phyloP scores from a whole-genome alignment of 768 basidiomycete species.

The Amanita jacksonii region DNA sequence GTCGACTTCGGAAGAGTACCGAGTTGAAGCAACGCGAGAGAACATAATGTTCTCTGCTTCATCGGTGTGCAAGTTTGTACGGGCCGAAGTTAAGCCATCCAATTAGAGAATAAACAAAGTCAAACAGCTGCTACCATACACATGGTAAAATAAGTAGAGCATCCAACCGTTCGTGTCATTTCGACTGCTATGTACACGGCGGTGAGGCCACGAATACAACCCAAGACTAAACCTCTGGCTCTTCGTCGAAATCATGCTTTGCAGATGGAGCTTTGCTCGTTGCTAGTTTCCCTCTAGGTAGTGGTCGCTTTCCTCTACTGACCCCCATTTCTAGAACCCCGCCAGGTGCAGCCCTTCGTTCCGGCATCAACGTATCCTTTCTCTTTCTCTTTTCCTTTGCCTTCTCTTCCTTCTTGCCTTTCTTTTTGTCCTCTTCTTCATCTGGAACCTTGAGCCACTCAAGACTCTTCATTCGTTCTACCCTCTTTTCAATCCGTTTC shows the following conservation, averaged over 20 bases:
- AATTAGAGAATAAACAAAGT: no score
- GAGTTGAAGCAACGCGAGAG: background rate
- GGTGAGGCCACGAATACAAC: no score
- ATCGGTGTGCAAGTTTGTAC: no score
- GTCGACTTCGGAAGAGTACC: background rate
- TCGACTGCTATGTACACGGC: no score
- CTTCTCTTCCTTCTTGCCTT: slow-evolving; percentile 7
- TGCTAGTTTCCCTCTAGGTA: background rate
- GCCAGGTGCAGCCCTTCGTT: background rate
- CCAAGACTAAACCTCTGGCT: no score
- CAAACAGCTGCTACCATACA: no score
- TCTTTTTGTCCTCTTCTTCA: slow-evolving; percentile 18
- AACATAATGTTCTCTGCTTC: background rate
- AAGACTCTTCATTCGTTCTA: slow-evolving; percentile 23
- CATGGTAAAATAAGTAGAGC: no score
- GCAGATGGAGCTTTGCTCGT: no score
- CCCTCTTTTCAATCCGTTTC: slow-evolving; percentile 18
- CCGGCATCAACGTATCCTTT: background rate
- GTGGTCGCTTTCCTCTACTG: slow-evolving; percentile 1
- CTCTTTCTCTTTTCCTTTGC: background rate
- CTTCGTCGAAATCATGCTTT: no score
- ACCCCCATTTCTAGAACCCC: slow-evolving; percentile 3
- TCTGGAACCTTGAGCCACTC: slow-evolving; percentile 23
- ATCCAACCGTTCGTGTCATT: no score
- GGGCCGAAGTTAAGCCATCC: no score